These are phyloP conservation scores for Dothistroma pini DNA, from an alignment of 2,329 filamentous ascomycete species.

Conservation along the genomic window DNA sequence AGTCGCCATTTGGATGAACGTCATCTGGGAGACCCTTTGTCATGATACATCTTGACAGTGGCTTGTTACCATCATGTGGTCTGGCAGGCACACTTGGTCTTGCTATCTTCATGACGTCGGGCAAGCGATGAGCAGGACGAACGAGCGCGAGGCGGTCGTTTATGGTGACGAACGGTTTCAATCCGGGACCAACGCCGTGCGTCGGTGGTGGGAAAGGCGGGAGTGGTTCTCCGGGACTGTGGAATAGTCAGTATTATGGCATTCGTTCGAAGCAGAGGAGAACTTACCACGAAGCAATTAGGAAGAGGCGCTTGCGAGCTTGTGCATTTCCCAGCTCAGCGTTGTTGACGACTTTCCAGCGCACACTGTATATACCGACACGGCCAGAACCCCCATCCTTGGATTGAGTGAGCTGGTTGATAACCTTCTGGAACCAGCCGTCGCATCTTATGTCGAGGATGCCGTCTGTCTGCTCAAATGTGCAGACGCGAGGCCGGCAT, in stretches of 20 bases:
- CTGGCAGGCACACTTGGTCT: too few relatives aligned
- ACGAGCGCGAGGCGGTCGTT: slow-evolving; percentile 36
- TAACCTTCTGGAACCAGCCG: too few relatives aligned
- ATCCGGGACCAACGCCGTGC: slow-evolving; percentile 23
- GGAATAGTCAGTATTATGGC: slow-evolving; percentile 22
- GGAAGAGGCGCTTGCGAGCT: slow-evolving; percentile 46
- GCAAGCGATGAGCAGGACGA: slow-evolving; percentile 28
- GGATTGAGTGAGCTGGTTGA: too few relatives aligned
- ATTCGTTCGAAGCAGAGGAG: slow-evolving; percentile 1
- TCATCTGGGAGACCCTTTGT: slow-evolving; percentile 56
- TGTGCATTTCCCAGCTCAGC: slow-evolving; percentile 53
- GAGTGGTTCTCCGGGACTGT: slow-evolving; percentile 66
- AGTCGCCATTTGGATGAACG: slow-evolving; percentile 61
- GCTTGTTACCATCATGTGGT: slow-evolving; percentile 48
- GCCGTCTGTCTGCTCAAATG: slow-evolving; percentile 75
- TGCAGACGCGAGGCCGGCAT: slow-evolving; percentile 64
- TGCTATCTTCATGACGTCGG: too few relatives aligned
- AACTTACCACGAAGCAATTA: slow-evolving; percentile 53
- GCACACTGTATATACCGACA: slow-evolving; percentile 71
- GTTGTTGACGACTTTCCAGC: slow-evolving; percentile 67
- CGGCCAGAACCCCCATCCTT: too few relatives aligned
- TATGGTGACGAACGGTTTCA: slow-evolving; percentile 42
- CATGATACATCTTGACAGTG: slow-evolving; percentile 59
- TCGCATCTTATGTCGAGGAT: too few relatives aligned
- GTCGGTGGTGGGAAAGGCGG: slow-evolving; percentile 58